Base-by-base conservation (phyloP, 805 yeast genomes). In the Teunomyces atbi region DNA sequence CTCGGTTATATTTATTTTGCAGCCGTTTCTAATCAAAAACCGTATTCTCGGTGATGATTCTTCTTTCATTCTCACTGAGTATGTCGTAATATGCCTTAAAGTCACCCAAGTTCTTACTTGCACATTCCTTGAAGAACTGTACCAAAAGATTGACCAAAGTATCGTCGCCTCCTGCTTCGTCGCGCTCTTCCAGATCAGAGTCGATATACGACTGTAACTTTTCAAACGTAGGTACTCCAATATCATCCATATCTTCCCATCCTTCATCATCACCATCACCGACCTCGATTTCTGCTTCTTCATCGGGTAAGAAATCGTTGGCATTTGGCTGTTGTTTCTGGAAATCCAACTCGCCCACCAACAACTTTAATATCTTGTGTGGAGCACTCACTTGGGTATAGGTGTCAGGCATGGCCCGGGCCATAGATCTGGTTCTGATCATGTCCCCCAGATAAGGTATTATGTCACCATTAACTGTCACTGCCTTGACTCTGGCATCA, bases 341-440 rank as follows among this genome's bases (percentile, higher is more conserved):
- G 53, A 82, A 81, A 19, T 73, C 75, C 41, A 90, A 69, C 60
- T 92, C 98, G 23, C 78, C 71, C 3, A 84, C 61, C 41, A 92
- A 74, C 18, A 91, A 66, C 57, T 85, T 86, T 40, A 89, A 60
- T 18, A 92, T 89, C 59, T 89, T 90, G 35, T 75, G 73, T 12
- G 84, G 78, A 0, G 89, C 87, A 0, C 91, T 72, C 1, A 90
- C 73, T 57, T 77, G 81, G 0, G 86, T 80, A 54, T 77, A 89
- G 54, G 74, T 64, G 42, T 80, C 77, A 0, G 87, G 86, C 76
- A 82, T 74, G 12, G 65, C 64, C 54, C 79, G 82, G 3, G 95
- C 81, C 84, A 84, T 86, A 0, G 97, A 88, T 58, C 98, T 78
- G 0, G 98, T 92, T 3, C 89, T 69, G 29, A 92, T 90, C n/a